Conservation (phyloP, 225 moss, liverwort and hornwort species). For the Sphagnum tenellum region DNA sequence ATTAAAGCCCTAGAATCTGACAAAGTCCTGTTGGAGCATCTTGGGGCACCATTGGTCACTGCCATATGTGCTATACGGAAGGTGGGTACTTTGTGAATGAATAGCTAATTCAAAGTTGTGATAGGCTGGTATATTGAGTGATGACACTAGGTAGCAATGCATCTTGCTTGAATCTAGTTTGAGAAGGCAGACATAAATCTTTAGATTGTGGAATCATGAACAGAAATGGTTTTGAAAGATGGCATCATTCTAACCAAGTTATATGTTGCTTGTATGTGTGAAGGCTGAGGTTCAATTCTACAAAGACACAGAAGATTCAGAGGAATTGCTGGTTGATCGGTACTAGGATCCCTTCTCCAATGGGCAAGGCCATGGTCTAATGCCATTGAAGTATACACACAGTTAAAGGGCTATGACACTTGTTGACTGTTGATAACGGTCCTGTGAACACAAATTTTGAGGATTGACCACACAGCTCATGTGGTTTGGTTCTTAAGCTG, state of each 20-base stretch:
- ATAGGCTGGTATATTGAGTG: no score
- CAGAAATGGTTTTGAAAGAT: not conserved
- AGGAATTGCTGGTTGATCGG: conserved; percentile 50
- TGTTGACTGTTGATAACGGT: no score
- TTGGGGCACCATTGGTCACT: conserved; percentile 75
- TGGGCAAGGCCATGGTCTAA: no score
- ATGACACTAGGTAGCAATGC: no score
- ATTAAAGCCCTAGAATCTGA: conserved; percentile 57
- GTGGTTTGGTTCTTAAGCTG: no score
- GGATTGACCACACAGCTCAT: no score
- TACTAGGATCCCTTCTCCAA: conserved; percentile 21
- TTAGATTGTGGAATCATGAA: not conserved
- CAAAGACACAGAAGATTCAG: conserved; percentile 22
- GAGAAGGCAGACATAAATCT: not conserved
- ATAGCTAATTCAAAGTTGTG: not conserved
- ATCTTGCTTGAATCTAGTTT: not conserved
- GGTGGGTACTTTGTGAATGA: conserved; percentile 24
- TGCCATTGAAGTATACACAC: no score
- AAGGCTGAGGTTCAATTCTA: conserved; percentile 57
- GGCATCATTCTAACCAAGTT: not conserved
- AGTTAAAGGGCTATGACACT: no score
- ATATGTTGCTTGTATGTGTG: not conserved
- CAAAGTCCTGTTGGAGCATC: conserved; percentile 28
- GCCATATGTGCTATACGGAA: conserved; percentile 66
- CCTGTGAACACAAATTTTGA: no score